A percentile compares a stretch with the other conserved stretches of the same genome.
Conservation (phyloP, 1,139 yeast genomes). For the Zygoascus sp. region DNA sequence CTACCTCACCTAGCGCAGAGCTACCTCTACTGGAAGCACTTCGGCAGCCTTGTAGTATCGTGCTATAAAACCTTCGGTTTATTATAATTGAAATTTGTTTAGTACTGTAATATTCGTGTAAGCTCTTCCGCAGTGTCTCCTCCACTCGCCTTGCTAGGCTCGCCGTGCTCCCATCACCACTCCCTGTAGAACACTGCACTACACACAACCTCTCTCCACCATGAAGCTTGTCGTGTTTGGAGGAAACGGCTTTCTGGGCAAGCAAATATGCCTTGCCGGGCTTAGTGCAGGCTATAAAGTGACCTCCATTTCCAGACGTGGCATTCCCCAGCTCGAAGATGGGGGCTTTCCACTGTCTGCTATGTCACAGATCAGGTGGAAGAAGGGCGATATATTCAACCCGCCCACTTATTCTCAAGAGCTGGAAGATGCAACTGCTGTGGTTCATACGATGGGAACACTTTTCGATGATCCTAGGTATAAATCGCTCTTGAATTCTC, state of each 20-base stretch:
- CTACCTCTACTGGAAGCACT: too few relatives aligned
- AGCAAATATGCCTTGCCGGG: constrained; percentile 68
- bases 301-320: constrained; percentile 49
- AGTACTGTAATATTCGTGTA: too few relatives aligned
- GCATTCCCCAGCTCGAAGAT: constrained; percentile 9
- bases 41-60: too few relatives aligned
- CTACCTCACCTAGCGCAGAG: too few relatives aligned
- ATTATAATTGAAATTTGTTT: too few relatives aligned
- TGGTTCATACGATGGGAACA: constrained; percentile 81
- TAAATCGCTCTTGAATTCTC: constrained; percentile 40
- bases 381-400: constrained; percentile 60
- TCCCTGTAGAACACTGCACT: too few relatives aligned
- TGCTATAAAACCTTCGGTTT: too few relatives aligned
- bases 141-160: background rate
- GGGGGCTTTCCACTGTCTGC: constrained; percentile 35
- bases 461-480: constrained; percentile 64
- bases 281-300: constrained; percentile 59
- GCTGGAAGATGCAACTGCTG: constrained; percentile 52
- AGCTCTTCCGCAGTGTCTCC: background rate
- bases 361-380: constrained; percentile 64
- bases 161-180: constrained; percentile 3
- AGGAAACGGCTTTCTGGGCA: constrained; percentile 79
- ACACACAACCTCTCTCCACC: too few relatives aligned
- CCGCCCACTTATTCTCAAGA: constrained; percentile 52
- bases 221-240: constrained; percentile 63